Percentiles rank a stretch among this genome's conserved stretches.
These are phyloP conservation scores for Themeda triandra DNA, from an alignment of 176 grass and related monocot species.

Conservation along the genomic window DNA sequence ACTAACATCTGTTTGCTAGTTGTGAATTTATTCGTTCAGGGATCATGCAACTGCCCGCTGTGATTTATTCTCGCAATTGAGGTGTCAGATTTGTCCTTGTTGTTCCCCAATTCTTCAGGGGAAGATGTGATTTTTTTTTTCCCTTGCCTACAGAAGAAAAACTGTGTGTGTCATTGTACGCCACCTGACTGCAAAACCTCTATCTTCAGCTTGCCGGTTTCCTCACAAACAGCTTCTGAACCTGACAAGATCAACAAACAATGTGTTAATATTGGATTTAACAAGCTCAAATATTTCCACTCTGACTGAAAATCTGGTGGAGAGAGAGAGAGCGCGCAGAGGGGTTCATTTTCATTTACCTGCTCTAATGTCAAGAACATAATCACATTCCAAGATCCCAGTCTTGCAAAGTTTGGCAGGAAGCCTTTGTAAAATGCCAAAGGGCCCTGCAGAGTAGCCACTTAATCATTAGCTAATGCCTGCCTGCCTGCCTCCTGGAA, in stretches of 20 bases:
- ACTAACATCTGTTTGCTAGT: too few species aligned
- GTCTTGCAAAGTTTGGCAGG: conserved; percentile 83
- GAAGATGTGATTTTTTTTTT: not conserved
- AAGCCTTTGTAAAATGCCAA: conserved; percentile 94
- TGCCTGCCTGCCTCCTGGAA: not conserved
- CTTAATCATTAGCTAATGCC: not conserved
- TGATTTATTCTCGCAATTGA: conserved; percentile 17
- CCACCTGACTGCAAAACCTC: not conserved
- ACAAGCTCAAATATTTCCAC: not conserved
- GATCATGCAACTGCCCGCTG: not conserved
- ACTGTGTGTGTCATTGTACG: not conserved
- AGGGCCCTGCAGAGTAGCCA: conserved; percentile 54
- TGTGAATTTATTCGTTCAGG: not conserved
- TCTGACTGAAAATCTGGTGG: not conserved
- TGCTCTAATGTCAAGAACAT: conserved; percentile 99
- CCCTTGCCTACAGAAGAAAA: not conserved
- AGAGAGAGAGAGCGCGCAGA: not conserved
- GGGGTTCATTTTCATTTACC: conserved; percentile 35
- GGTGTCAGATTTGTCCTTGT: conserved; percentile 31
- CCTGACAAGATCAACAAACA: conserved; percentile 36
- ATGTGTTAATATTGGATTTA: not conserved
- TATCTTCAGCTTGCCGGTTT: conserved; percentile 35
- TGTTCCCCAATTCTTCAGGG: conserved; percentile 3
- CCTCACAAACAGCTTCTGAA: conserved; percentile 63
- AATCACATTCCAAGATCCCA: conserved; percentile 99